Evolutionary conservation across 2,329 filamentous ascomycete species (phyloP), one percentile per base, ranked within the genome.

Genomic region (Alternaria ventricosa): DNA sequence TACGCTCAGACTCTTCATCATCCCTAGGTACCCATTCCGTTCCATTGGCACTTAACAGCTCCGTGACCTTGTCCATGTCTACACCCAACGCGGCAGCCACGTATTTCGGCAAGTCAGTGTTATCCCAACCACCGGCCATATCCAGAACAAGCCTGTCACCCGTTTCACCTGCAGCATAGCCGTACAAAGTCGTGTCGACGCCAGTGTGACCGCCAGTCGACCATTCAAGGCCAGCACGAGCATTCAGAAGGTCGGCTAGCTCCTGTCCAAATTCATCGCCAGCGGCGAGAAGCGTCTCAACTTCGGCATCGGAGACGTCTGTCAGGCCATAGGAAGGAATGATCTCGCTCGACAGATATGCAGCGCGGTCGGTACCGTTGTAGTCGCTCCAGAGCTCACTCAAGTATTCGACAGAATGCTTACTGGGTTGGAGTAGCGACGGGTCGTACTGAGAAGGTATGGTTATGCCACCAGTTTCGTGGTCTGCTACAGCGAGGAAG

Each of bases 381-480:
- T 77, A 79, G 1, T 59, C 64, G 5, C 64, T 65, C 72, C 73
- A 79, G 8, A 75, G 50, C 3, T 60, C 51, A 33, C 68, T 65
- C 27, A 79, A 70, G 22, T 70, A 63, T 60, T 82, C 79, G 8
- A 71, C 71, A 2, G 79, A 78, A 61, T 75, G 74, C 27, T 63
- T 75, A 1, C 73, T 74, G 15, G 62, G 64, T 11, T 71, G 68
- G 7, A 82, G 72, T 3, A 74, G 72, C 1, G 74, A 65, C 1
- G 80, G 80, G 51, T 80, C 74, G 65, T 75, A 82, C 11, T 23
- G 20, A 53, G 79, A 79, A 30, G 78, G 77, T 11, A 81, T 71
- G 0, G 80, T 81, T 46, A 82, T 66, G 12, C 80, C 81, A 28
- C 81, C 81, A 23, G 75, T 79, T 63, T 82, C 80, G 63, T 82